phyloP scores from a whole-genome alignment of 768 basidiomycete species.

The Xerocomellus intermedius region DNA sequence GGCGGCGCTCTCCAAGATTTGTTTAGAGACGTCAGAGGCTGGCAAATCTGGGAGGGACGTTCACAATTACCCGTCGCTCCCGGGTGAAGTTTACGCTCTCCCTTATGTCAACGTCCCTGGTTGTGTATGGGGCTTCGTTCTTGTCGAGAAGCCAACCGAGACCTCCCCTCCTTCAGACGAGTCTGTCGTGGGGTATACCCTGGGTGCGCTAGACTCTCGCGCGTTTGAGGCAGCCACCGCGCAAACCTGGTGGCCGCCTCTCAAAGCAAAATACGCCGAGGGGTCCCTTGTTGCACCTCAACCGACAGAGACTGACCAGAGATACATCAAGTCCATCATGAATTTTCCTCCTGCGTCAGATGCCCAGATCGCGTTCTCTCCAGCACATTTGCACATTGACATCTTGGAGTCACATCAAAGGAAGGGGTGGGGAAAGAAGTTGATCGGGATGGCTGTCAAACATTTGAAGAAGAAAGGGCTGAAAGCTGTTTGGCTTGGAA shows the following conservation, averaged over 20 bases:
- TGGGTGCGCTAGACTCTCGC: slow-evolving; percentile 68
- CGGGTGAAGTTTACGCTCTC: slow-evolving; percentile 70
- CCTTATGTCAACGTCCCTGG: slow-evolving; percentile 70
- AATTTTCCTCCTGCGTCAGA: slow-evolving; percentile 42
- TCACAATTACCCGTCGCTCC: slow-evolving; percentile 63
- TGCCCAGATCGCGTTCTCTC: slow-evolving; percentile 59
- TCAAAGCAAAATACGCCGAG: slow-evolving; percentile 55
- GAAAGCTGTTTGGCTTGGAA: slow-evolving; percentile 63
- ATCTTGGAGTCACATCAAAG: slow-evolving; percentile 65
- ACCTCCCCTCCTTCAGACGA: slow-evolving; percentile 29
- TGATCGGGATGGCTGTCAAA: slow-evolving; percentile 55
- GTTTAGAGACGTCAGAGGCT: slow-evolving; percentile 71
- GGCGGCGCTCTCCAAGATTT: slow-evolving; percentile 62
- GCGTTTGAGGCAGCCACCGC: slow-evolving; percentile 55
- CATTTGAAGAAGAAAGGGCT: slow-evolving; percentile 48
- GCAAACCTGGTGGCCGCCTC: slow-evolving; percentile 64
- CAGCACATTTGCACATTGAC: slow-evolving; percentile 76
- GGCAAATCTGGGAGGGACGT: slow-evolving; percentile 62
- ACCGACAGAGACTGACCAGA: slow-evolving; percentile 24
- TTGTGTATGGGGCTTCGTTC: slow-evolving; percentile 68
- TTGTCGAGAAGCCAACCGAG: slow-evolving; percentile 46
- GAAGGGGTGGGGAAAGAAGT: slow-evolving; percentile 66
- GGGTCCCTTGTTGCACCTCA: slow-evolving; percentile 10
- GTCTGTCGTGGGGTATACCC: slow-evolving; percentile 65
- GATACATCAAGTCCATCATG: slow-evolving; percentile 37